phyloP scores from a whole-genome alignment of 164 flowering plant genomes.

The Annona cherimola region DNA sequence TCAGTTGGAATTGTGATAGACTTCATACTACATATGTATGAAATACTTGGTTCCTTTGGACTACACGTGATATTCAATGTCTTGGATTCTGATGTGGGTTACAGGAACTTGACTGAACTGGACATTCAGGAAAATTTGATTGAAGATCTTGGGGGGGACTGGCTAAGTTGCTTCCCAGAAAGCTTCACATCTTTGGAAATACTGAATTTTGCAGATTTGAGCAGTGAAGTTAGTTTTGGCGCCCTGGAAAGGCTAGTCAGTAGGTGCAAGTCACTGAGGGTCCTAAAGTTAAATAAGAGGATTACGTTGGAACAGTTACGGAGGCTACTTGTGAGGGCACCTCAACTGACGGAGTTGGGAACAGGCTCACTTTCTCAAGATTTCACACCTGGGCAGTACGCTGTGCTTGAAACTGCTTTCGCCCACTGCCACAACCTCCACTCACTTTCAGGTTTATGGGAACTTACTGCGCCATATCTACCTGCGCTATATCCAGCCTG shows the following conservation, averaged over 20 bases:
- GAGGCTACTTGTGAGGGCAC: slow-evolving; percentile 50
- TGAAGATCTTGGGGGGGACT: slow-evolving; percentile 47
- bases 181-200: slow-evolving; percentile 56
- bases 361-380: slow-evolving; percentile 64
- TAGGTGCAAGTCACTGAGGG: slow-evolving; percentile 61
- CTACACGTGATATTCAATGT: neutral
- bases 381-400: slow-evolving; percentile 29
- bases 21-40: neutral
- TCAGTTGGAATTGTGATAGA: neutral
- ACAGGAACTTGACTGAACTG: slow-evolving; percentile 56
- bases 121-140: slow-evolving; percentile 57
- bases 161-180: slow-evolving; percentile 81
- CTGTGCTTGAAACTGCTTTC: slow-evolving; percentile 46
- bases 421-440: slow-evolving; percentile 42
- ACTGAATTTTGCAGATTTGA: slow-evolving; percentile 54
- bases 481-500: slow-evolving; percentile 56
- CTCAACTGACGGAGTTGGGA: slow-evolving; percentile 60
- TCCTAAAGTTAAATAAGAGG: slow-evolving; percentile 52
- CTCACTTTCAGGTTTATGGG: slow-evolving; percentile 70
- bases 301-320: slow-evolving; percentile 51
- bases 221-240: slow-evolving; percentile 44
- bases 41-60: neutral
- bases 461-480: slow-evolving; percentile 41
- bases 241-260: slow-evolving; percentile 61
- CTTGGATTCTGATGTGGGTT: slow-evolving; percentile 4